Conservation (phyloP, 1,284 basidiomycete species). For the Phellopilus nigrolimitatus region DNA sequence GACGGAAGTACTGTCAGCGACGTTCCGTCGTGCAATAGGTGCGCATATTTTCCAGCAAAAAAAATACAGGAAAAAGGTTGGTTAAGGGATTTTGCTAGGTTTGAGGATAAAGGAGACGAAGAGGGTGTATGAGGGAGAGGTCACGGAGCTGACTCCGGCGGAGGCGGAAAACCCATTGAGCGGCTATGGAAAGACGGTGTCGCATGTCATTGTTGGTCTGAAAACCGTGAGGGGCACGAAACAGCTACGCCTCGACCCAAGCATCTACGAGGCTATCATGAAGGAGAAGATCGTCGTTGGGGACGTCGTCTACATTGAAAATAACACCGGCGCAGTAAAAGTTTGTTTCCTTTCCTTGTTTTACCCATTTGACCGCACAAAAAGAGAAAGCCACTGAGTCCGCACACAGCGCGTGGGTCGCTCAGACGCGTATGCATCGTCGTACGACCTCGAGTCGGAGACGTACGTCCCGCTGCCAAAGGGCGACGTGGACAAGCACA, state of each 20-base stretch:
- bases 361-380: not conserved
- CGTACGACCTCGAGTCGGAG: conserved; percentile 97
- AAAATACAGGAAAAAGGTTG: not conserved
- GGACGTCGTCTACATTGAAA: conserved; percentile 96
- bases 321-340: conserved; percentile 94
- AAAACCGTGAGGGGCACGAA: conserved; percentile 99
- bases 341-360: conserved; percentile 35
- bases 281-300: conserved; percentile 97
- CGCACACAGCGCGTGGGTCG: conserved; percentile 94
- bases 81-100: conserved; percentile 42
- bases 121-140: conserved; percentile 98
- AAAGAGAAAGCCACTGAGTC: too few species aligned
- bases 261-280: conserved; percentile 94
- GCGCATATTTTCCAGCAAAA: conserved; percentile 22
- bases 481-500: conserved; percentile 96
- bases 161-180: conserved; percentile 94
- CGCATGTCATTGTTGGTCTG: conserved; percentile 93
- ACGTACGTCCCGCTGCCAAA: conserved; percentile 98
- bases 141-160: conserved; percentile 93
- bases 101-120: conserved; percentile 98
- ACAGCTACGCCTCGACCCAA: conserved; percentile 91
- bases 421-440: conserved; percentile 97
- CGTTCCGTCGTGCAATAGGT: conserved; percentile 95
- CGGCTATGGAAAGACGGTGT: conserved; percentile 98
- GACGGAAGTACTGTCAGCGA: conserved; percentile 96